Conservation (phyloP, 345 rosid genomes). For the Pistacia integerrima region DNA sequence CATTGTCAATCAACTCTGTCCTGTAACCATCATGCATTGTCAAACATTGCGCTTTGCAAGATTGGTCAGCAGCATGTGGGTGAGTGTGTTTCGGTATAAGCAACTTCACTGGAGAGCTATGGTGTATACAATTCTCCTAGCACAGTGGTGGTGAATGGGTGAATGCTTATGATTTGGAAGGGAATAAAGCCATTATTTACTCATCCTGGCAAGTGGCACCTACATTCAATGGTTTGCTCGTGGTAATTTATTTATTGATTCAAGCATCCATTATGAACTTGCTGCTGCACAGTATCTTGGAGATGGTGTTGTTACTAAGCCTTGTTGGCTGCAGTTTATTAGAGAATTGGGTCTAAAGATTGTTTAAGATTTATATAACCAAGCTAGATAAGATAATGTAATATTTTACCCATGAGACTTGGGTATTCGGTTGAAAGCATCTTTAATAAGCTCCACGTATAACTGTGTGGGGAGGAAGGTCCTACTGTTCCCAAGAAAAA, state of each 20-base stretch:
- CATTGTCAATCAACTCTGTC: no score
- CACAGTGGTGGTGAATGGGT: constrained; percentile 90
- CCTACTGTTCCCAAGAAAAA: constrained; percentile 98
- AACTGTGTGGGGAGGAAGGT: constrained; percentile 75
- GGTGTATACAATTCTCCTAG: constrained; percentile 82
- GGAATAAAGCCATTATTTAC: constrained; percentile 68
- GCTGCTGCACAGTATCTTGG: constrained; percentile 67
- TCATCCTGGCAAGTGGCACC: constrained; percentile 42
- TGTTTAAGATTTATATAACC: constrained; percentile 54
- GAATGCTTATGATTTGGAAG: constrained; percentile 68
- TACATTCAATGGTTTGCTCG: constrained; percentile 66
- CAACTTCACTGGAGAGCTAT: no score
- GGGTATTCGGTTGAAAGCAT: constrained; percentile 36
- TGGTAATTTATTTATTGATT: constrained; percentile 52
- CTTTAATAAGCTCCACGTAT: constrained; percentile 52
- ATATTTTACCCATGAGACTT: constrained; percentile 45
- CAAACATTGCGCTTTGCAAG: no score
- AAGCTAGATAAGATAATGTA: constrained; percentile 53
- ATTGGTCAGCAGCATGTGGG: no score
- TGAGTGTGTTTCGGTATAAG: no score
- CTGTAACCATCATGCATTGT: no score
- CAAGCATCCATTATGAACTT: constrained; percentile 65
- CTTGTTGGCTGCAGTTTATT: constrained; percentile 82
- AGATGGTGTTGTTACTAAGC: constrained; percentile 39
- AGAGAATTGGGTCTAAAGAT: constrained; percentile 82